phyloP scores from a whole-genome alignment of 208 protist species.

The Leishmania tropica region DNA sequence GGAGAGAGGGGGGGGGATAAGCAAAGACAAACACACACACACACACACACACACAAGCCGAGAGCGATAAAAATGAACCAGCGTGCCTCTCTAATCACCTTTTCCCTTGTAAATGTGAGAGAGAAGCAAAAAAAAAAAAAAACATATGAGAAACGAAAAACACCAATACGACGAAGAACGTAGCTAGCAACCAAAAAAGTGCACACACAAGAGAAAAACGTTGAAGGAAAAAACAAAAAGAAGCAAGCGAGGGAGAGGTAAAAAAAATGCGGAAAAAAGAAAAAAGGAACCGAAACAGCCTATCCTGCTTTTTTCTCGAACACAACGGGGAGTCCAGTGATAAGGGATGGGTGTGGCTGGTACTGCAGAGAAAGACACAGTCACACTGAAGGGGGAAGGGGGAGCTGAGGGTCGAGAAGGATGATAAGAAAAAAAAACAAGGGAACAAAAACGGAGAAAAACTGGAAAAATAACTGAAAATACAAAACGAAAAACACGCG shows the following conservation, averaged over 20 bases:
- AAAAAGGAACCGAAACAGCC: background rate
- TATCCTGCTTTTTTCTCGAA: background rate
- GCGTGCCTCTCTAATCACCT: background rate
- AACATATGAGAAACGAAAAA: background rate
- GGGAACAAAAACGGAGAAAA: background rate
- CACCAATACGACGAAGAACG: background rate
- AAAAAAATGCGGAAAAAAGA: background rate
- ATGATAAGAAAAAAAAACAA: background rate
- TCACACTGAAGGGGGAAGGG: background rate
- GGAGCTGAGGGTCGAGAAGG: background rate
- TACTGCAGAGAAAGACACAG: slow-evolving; percentile 1
- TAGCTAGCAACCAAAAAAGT: no score
- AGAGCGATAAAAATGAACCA: background rate
- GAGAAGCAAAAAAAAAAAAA: no score
- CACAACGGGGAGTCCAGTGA: background rate
- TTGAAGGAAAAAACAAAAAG: background rate
- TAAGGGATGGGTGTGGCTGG: background rate
- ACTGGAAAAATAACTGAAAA: slow-evolving; percentile 3
- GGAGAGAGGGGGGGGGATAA: background rate
- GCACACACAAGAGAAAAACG: background rate
- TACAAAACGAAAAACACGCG: background rate
- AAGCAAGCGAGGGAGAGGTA: background rate
- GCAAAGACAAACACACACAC: background rate
- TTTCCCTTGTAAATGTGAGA: background rate
- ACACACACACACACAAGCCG: background rate